Base-by-base conservation (phyloP, 1,284 basidiomycete genomes). In the Ustilago cynodontis region DNA sequence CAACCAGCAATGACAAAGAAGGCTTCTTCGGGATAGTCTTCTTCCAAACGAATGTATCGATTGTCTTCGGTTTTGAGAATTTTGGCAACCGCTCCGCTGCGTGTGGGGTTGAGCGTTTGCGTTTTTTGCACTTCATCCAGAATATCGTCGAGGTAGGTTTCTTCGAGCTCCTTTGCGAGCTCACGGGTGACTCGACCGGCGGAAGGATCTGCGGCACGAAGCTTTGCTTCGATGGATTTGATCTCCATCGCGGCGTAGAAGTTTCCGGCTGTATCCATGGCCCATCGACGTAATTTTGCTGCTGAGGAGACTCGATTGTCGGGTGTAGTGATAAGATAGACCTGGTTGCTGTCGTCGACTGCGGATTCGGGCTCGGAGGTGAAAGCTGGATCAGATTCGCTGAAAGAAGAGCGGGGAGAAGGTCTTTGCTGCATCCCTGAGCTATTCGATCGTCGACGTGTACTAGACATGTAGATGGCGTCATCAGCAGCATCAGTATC, bases 221-320 rank as follows among this genome's bases (percentile, higher is more conserved):
- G 43, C 73, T 85, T 85, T 5, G 80, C 78, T 56, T 85, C 80
- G 57, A 84, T 80, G 39, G 72, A 77, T 64, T 84, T 85, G 75
- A 85, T 82, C 62, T 85, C 83, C 83, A 85, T 84, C 29, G 83
- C 83, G 3, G 83, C 83, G 50, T 82, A 85, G 60, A 85, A 85
- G 62, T 77, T 65, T 28, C 83, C 83, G 3, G 64, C 54, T 28
- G 77, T 68, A 56, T 85, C 83, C 83, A 85, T 85, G 8, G 83
- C 83, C 83, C 83, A 85, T 24, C 83, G 59, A 3, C 83, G 62
- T 51, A 84, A 62, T 65, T 85, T 85, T 33, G 83, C 83, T 0
- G 83, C 82, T 1, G 81, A 83, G 8, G 83, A 84, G 16, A 85
- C 83, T 33, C 83, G 82, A 39, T 85, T 85, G 70, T 85, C 83